Evolutionary conservation across 306 rosid genomes (phyloP).

Genomic region (Carpinus viminea): DNA sequence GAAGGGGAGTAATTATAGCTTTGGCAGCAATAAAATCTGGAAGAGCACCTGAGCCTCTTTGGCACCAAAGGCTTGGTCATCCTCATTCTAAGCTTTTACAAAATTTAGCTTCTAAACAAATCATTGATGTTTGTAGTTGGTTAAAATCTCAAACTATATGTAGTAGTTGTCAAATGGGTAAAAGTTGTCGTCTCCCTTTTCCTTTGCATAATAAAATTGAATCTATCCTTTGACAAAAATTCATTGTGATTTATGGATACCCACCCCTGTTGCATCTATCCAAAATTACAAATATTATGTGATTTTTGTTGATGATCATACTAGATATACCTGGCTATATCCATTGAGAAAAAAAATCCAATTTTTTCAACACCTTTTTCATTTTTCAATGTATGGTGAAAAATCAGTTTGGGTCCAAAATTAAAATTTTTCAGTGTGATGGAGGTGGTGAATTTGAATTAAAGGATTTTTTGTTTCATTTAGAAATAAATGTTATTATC

Average conservation of each 20-base stretch:
- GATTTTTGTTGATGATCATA: neutral
- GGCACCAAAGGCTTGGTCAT: neutral
- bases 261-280: neutral
- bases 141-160: no score
- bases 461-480: neutral
- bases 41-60: neutral
- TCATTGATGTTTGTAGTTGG: neutral
- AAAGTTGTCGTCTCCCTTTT: neutral
- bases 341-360: neutral
- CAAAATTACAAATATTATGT: neutral
- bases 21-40: neutral
- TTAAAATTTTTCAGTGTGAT: neutral
- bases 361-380: neutral
- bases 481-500: neutral
- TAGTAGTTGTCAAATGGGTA: neutral
- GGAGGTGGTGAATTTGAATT: neutral
- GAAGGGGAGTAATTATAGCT: neutral
- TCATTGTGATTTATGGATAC: neutral
- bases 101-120: neutral
- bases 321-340: neutral
- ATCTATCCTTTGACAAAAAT: neutral
- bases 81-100: neutral
- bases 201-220: neutral
- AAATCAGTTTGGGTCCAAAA: neutral
- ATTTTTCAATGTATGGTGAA: neutral